A percentile compares a stretch with the other conserved stretches of the same genome.
phyloP scores from a whole-genome alignment of 2,329 filamentous ascomycete genomes.

The Calonectria multiphialidica region DNA sequence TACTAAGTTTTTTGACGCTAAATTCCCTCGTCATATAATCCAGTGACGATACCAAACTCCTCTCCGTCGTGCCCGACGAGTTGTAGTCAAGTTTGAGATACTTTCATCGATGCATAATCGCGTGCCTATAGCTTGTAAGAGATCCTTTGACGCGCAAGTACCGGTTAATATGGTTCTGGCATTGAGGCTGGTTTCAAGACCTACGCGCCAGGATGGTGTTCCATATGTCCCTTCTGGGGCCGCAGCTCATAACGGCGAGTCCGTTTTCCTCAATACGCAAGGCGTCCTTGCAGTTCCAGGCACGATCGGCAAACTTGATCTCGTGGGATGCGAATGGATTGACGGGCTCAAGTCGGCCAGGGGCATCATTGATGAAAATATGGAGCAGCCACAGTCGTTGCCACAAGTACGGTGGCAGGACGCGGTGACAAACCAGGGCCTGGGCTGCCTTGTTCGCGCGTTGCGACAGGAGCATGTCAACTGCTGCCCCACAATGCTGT shows the following conservation, averaged over 20 bases:
- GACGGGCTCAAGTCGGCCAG: slow-evolving; percentile 41
- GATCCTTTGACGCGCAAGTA: slow-evolving; percentile 31
- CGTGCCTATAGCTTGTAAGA: slow-evolving; percentile 51
- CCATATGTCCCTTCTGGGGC: slow-evolving; percentile 53
- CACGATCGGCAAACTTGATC: slow-evolving; percentile 51
- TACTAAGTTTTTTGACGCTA: too few species aligned
- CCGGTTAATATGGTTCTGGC: not conserved
- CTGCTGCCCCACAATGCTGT: not conserved
- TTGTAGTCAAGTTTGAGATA: slow-evolving; percentile 38
- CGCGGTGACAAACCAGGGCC: not conserved
- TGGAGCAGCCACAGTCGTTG: not conserved
- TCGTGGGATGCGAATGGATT: slow-evolving; percentile 43
- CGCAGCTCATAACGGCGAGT: slow-evolving; percentile 53
- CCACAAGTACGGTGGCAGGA: not conserved
- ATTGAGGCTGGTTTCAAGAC: not conserved
- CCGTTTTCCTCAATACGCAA: slow-evolving; percentile 50
- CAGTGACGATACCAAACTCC: not conserved
- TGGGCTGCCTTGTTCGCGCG: not conserved
- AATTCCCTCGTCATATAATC: too few species aligned
- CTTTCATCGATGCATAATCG: slow-evolving; percentile 45
- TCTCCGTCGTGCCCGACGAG: slow-evolving; percentile 33
- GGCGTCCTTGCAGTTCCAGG: slow-evolving; percentile 56
- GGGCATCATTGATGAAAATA: slow-evolving; percentile 46
- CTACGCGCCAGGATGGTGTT: slow-evolving; percentile 56
- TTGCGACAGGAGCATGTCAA: not conserved